phyloP scores from a whole-genome alignment of 2,329 filamentous ascomycete genomes.

The Nemania diffusa region DNA sequence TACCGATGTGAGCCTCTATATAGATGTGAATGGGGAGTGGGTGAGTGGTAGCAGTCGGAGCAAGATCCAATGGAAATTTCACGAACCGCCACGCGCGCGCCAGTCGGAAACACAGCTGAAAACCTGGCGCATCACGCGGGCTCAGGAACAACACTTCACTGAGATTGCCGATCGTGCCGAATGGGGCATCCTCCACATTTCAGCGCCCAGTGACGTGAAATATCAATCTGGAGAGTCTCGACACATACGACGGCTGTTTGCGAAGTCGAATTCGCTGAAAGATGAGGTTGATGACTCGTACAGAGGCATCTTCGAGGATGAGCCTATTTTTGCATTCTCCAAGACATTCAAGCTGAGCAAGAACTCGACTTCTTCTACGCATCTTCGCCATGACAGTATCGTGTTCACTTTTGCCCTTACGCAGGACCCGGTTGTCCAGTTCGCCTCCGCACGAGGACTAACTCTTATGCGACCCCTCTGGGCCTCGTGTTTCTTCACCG shows the following conservation, averaged over 20 bases:
- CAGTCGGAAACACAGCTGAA: slow-evolving; percentile 59
- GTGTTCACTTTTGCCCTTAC: slow-evolving; percentile 81
- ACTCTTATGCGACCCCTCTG: slow-evolving; percentile 83
- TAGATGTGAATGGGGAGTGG: slow-evolving; percentile 81
- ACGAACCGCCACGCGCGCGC: slow-evolving; percentile 55
- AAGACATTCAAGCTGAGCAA: slow-evolving; percentile 67
- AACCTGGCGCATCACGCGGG: slow-evolving; percentile 72
- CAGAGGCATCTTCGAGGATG: slow-evolving; percentile 77
- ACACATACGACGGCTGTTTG: slow-evolving; percentile 74
- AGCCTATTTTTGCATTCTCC: slow-evolving; percentile 84
- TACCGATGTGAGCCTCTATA: slow-evolving; percentile 71
- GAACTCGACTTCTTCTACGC: slow-evolving; percentile 46
- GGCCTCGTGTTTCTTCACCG: slow-evolving; percentile 76
- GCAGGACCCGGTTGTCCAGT: slow-evolving; percentile 83
- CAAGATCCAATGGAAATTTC: slow-evolving; percentile 75
- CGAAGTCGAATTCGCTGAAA: slow-evolving; percentile 71
- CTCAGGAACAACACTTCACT: slow-evolving; percentile 74
- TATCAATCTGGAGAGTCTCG: slow-evolving; percentile 78
- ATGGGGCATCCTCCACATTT: slow-evolving; percentile 85
- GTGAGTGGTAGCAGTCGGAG: slow-evolving; percentile 79
- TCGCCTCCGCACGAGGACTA: slow-evolving; percentile 77
- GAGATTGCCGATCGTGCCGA: slow-evolving; percentile 80
- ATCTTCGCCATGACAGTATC: slow-evolving; percentile 61
- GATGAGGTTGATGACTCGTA: slow-evolving; percentile 75
- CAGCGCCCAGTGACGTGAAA: slow-evolving; percentile 72